Conservation (phyloP, 495 filamentous ascomycete genomes). For the Amphirosellinia nigrospora region DNA sequence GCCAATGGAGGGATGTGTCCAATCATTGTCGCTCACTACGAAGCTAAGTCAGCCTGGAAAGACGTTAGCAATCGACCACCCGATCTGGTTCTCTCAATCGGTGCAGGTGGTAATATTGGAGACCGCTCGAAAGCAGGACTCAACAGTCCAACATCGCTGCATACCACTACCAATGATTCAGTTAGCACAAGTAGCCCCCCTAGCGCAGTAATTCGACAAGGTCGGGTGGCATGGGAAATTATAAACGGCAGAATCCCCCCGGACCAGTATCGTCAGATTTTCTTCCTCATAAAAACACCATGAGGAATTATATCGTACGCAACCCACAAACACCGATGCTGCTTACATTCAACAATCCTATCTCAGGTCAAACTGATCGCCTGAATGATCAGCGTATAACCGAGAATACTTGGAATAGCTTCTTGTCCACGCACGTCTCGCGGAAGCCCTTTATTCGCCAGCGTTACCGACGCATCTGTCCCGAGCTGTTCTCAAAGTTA, state of each 20-base stretch:
- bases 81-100: slow-evolving; percentile 59
- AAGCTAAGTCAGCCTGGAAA: slow-evolving; percentile 55
- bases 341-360: slow-evolving; percentile 37
- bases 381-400: slow-evolving; percentile 40
- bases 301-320: slow-evolving; percentile 35
- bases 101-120: slow-evolving; percentile 42
- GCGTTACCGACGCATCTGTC: slow-evolving; percentile 42
- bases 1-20: slow-evolving; percentile 59
- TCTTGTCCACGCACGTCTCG: slow-evolving; percentile 30
- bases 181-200: slow-evolving; percentile 14
- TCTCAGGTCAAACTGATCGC: slow-evolving; percentile 33
- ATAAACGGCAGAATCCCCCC: slow-evolving; percentile 33
- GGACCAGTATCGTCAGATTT: neutral
- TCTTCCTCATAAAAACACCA: neutral
- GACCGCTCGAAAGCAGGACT: slow-evolving; percentile 32
- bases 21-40: slow-evolving; percentile 50
- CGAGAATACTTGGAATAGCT: slow-evolving; percentile 41
- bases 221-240: slow-evolving; percentile 37
- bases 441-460: slow-evolving; percentile 26
- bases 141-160: slow-evolving; percentile 20
- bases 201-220: slow-evolving; percentile 37
- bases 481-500: slow-evolving; percentile 37
- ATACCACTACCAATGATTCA: slow-evolving; percentile 36
- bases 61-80: slow-evolving; percentile 44
- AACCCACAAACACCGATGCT: slow-evolving; percentile 37